phyloP scores from a whole-genome alignment of 176 grass and related monocot species.

The Poa pratensis region DNA sequence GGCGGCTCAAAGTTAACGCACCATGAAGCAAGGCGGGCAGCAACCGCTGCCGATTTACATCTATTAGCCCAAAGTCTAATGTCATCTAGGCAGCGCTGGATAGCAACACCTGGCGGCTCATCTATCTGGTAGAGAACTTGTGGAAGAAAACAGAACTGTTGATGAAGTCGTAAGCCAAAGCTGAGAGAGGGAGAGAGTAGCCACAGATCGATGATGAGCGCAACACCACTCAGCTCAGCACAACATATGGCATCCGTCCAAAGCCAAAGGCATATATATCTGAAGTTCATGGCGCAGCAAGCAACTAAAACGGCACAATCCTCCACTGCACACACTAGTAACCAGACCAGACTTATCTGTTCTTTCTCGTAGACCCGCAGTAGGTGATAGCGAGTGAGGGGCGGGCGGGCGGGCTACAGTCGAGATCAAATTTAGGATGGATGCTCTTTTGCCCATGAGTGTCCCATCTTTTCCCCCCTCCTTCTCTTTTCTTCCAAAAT shows the following conservation, averaged over 20 bases:
- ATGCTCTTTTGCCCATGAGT: background rate
- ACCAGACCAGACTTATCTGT: slow-evolving; percentile 16
- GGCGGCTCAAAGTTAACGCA: too few relatives aligned
- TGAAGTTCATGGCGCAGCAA: slow-evolving; percentile 33
- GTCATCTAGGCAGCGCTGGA: too few relatives aligned
- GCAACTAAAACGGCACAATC: slow-evolving; percentile 21
- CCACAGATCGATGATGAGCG: background rate
- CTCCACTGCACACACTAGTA: slow-evolving; percentile 12
- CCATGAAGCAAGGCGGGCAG: too few relatives aligned
- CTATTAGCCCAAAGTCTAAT: too few relatives aligned
- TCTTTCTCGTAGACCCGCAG: background rate
- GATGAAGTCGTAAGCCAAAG: background rate
- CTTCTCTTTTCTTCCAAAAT: background rate
- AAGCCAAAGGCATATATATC: slow-evolving; percentile 19
- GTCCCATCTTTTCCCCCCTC: background rate
- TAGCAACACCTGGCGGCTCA: too few relatives aligned
- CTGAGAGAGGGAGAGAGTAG: background rate
- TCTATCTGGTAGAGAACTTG: background rate
- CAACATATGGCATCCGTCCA: background rate
- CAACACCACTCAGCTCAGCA: slow-evolving; percentile 28
- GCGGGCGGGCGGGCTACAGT: background rate
- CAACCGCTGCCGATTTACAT: too few relatives aligned
- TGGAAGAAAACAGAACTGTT: background rate
- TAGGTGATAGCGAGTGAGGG: background rate
- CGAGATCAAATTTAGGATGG: background rate